These are phyloP conservation scores for Mortierella sp. DNA, from an alignment of 371 early-diverging fungal genomes.

Conservation along the genomic window DNA sequence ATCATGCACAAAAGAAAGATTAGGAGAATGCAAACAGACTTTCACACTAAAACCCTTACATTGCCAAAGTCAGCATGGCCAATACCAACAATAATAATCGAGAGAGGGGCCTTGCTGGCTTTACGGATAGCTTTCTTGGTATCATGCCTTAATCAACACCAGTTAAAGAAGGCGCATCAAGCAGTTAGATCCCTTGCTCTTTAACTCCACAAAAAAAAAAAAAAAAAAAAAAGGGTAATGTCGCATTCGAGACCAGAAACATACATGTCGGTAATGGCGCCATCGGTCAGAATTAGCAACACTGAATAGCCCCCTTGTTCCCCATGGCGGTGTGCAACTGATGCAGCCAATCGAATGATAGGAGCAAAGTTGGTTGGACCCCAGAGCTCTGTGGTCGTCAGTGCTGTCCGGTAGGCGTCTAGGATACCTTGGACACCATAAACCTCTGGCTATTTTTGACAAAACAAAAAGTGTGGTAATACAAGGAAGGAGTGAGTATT, in stretches of 20 bases:
- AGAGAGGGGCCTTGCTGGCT: conserved; percentile 57
- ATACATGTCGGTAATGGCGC: conserved; percentile 39
- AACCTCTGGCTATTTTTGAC: conserved; percentile 54
- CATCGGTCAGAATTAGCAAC: conserved; percentile 38
- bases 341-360: conserved; percentile 26
- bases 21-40: neutral
- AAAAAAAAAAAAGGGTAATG: neutral
- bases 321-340: conserved; percentile 12
- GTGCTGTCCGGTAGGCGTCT: conserved; percentile 51
- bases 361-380: conserved; percentile 69
- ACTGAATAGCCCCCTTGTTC: conserved; percentile 19
- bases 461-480: neutral
- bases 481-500: neutral
- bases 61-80: conserved; percentile 53
- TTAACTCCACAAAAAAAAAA: too few species aligned
- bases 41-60: conserved; percentile 9
- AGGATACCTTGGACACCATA: conserved; percentile 59
- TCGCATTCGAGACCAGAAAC: neutral
- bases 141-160: conserved; percentile 29
- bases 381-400: conserved; percentile 50
- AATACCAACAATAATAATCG: conserved; percentile 67
- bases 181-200: neutral
- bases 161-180: neutral
- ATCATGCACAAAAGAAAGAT: too few species aligned
- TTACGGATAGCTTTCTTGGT: conserved; percentile 56